Percentiles rank a stretch among this genome's conserved stretches.
These are phyloP conservation scores for Ophiostoma himal-ulmi DNA, from an alignment of 2,329 filamentous ascomycete species.

Conservation along the genomic window DNA sequence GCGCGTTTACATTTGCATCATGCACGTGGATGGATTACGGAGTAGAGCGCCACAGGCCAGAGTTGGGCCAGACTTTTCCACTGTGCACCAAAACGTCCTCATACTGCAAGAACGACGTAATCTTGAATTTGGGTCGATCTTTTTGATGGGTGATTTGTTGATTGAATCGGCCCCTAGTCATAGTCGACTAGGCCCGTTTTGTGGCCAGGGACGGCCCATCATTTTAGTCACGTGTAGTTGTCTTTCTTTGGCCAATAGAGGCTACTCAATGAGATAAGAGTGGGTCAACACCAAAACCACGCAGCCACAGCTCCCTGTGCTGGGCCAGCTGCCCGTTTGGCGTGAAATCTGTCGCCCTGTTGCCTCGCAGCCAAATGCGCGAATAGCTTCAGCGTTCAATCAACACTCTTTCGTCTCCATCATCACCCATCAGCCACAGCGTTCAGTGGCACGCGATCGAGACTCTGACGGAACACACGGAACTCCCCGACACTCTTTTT, in stretches of 20 bases:
- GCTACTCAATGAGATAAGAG: background rate
- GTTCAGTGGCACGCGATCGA: background rate
- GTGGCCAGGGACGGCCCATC: constrained; percentile 1
- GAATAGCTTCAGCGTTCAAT: constrained; percentile 18
- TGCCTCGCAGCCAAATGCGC: constrained; percentile 13
- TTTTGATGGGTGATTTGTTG: background rate
- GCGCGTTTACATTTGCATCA: background rate
- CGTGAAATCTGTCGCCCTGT: background rate
- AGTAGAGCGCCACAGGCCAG: background rate
- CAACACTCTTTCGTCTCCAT: background rate
- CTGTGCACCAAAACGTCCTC: background rate
- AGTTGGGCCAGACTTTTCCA: background rate
- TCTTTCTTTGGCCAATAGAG: background rate
- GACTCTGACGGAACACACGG: background rate
- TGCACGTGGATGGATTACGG: background rate
- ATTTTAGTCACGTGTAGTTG: background rate
- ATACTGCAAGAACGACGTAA: constrained; percentile 3
- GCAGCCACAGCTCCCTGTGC: constrained; percentile 18
- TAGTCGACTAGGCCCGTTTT: background rate
- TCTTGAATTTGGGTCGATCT: background rate
- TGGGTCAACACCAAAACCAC: constrained; percentile 19
- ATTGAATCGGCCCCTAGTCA: background rate
- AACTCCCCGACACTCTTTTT: background rate
- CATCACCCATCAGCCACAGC: background rate
- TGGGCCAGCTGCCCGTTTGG: background rate